These are phyloP conservation scores for Tylopilus sp. DNA, from an alignment of 768 basidiomycete species.

Conservation along the genomic window DNA sequence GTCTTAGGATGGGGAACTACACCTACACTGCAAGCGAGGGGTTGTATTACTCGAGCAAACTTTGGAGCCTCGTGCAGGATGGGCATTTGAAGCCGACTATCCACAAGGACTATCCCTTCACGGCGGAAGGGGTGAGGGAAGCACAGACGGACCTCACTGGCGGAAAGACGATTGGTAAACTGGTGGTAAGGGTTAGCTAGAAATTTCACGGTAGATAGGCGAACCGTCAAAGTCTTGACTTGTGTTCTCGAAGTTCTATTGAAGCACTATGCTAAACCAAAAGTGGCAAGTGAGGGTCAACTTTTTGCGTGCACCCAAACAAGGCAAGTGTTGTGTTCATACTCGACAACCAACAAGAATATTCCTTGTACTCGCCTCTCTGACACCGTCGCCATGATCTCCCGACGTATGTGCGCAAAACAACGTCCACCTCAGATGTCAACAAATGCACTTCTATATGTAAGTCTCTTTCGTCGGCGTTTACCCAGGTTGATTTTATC, in stretches of 20 bases:
- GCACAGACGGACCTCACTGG: slow-evolving; percentile 76
- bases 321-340: slow-evolving; percentile 26
- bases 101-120: slow-evolving; percentile 80
- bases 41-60: slow-evolving; percentile 55
- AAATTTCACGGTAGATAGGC: not conserved
- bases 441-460: slow-evolving; percentile 17
- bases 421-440: slow-evolving; percentile 16
- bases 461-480: slow-evolving; percentile 14
- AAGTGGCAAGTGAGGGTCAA: not conserved
- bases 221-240: not conserved
- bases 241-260: not conserved
- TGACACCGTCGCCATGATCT: slow-evolving; percentile 22
- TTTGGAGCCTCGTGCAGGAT: slow-evolving; percentile 58
- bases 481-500: not conserved
- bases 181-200: slow-evolving; percentile 57
- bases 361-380: slow-evolving; percentile 17
- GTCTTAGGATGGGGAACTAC: slow-evolving; percentile 65
- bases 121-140: slow-evolving; percentile 69
- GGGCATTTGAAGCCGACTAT: slow-evolving; percentile 66
- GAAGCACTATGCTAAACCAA: not conserved
- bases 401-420: slow-evolving; percentile 19
- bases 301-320: slow-evolving; percentile 4
- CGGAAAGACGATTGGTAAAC: slow-evolving; percentile 82
- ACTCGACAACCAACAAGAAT: slow-evolving; percentile 12
- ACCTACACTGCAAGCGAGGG: slow-evolving; percentile 71